Evolutionary conservation across 2,329 filamentous ascomycete genomes (phyloP).

Genomic region (Akanthomyces lecanii): DNA sequence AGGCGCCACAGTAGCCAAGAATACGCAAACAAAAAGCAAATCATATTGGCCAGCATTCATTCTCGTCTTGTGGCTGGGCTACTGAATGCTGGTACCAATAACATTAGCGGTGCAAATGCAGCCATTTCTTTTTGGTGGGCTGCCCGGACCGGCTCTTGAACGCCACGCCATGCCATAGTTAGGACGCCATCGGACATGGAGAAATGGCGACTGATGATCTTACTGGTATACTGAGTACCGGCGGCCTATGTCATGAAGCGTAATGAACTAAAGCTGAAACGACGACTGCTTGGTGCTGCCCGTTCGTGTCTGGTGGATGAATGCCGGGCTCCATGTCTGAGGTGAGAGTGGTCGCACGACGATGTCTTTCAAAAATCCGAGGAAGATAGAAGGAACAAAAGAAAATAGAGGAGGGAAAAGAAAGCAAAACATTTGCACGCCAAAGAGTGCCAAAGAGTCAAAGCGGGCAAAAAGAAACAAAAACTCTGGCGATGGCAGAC

Average conservation of each 20-base stretch:
- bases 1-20: background rate
- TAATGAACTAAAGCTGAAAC: background rate
- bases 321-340: background rate
- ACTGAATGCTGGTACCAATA: background rate
- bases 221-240: background rate
- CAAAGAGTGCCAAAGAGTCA: background rate
- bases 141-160: constrained; percentile 1
- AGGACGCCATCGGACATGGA: background rate
- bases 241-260: background rate
- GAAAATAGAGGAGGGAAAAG: background rate
- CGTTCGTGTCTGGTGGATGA: background rate
- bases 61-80: background rate
- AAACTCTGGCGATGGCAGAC: background rate
- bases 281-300: background rate
- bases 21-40: background rate
- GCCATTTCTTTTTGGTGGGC: constrained; percentile 1
- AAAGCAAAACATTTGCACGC: background rate
- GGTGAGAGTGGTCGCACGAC: background rate
- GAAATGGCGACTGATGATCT: background rate
- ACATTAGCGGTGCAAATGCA: background rate
- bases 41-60: background rate
- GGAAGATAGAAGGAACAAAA: background rate
- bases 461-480: constrained; percentile 2
- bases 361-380: background rate
- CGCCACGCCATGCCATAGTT: background rate